Evolutionary conservation across 768 basidiomycete genomes (phyloP).

Genomic region (Multifurca ochricompacta): DNA sequence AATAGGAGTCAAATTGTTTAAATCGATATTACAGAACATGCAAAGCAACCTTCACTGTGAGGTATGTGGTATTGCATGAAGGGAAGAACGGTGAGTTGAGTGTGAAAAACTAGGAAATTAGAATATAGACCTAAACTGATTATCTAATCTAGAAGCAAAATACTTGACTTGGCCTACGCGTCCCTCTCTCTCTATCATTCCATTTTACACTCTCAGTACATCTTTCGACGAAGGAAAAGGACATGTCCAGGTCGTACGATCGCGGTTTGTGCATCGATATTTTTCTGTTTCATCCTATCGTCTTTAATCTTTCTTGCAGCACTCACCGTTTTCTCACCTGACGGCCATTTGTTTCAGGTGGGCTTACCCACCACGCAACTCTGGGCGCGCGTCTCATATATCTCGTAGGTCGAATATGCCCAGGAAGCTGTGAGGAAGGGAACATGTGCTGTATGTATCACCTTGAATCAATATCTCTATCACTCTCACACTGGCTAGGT

Average conservation of each 20-base stretch:
- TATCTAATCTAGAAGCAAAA: too few species aligned
- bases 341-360: conserved; percentile 98
- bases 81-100: too few species aligned
- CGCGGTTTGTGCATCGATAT: conserved; percentile 55
- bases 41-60: conserved; percentile 31
- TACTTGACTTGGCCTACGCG: conserved; percentile 20
- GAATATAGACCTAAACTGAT: conserved; percentile 1
- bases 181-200: conserved; percentile 4
- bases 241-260: conserved; percentile 94
- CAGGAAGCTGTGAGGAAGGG: conserved; percentile 96
- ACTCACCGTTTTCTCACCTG: conserved; percentile 96
- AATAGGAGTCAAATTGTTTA: conserved; percentile 31
- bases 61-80: not conserved
- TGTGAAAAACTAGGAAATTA: too few species aligned
- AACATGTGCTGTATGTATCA: conserved; percentile 77
- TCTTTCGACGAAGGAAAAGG: not conserved
- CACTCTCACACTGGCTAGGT: conserved; percentile 45
- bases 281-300: not conserved
- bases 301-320: conserved; percentile 39
- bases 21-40: conserved; percentile 41
- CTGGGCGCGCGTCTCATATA: conserved; percentile 21
- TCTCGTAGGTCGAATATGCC: conserved; percentile 89
- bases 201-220: not conserved
- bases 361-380: not conserved
- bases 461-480: not conserved